phyloP scores from a whole-genome alignment of 2,329 filamentous ascomycete species.

The Penicillium brevicompactum region DNA sequence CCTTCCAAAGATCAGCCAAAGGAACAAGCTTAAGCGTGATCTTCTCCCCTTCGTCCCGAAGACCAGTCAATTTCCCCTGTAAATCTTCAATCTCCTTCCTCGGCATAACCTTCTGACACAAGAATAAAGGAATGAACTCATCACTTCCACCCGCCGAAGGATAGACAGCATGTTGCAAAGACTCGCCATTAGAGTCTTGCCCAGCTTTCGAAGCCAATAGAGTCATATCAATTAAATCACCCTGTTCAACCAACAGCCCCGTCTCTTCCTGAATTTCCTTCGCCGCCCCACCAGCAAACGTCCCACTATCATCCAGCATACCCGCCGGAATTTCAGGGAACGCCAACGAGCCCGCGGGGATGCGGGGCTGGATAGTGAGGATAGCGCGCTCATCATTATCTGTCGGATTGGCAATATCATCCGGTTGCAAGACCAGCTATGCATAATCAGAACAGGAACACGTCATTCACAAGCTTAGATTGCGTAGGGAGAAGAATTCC shows the following conservation, averaged over 20 bases:
- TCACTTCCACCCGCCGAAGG: conserved; percentile 59
- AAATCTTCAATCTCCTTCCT: conserved; percentile 52
- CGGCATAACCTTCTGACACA: conserved; percentile 57
- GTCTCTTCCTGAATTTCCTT: conserved; percentile 62
- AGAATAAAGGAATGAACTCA: conserved; percentile 60
- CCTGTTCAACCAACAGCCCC: conserved; percentile 51
- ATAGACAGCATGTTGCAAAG: conserved; percentile 54
- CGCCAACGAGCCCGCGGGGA: conserved; percentile 57
- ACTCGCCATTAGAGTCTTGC: conserved; percentile 29
- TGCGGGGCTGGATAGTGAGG: conserved; percentile 59
- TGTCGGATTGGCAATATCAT: conserved; percentile 46
- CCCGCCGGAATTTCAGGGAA: conserved; percentile 62
- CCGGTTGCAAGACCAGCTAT: conserved; percentile 58
- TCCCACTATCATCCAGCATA: conserved; percentile 60
- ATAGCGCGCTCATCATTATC: conserved; percentile 53
- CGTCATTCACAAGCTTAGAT: background rate
- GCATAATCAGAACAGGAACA: conserved; percentile 1
- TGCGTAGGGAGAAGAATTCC: background rate
- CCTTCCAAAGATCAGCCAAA: conserved; percentile 56
- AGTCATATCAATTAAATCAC: conserved; percentile 58
- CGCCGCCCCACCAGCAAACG: conserved; percentile 57
- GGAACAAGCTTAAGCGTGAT: conserved; percentile 60
- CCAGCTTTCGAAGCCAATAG: conserved; percentile 45
- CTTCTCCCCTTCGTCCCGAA: conserved; percentile 59
- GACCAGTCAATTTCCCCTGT: conserved; percentile 56